Conservation (phyloP, 345 rosid genomes). For the Brassica nigra region DNA sequence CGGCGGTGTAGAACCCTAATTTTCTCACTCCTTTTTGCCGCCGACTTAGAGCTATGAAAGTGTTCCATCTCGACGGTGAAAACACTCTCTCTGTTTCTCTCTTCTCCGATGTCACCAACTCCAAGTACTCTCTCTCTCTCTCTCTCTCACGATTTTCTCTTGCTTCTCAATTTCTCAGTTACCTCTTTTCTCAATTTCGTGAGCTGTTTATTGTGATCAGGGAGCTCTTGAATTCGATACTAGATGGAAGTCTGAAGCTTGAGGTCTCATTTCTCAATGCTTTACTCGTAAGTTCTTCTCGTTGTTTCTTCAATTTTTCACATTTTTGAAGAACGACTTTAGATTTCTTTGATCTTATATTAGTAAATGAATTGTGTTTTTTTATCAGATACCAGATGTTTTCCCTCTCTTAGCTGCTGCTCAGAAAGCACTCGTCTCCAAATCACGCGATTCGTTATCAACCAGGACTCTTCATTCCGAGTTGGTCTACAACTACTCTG, state of each 20-base stretch:
- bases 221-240: slow-evolving; percentile 70
- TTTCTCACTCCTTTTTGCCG: slow-evolving; percentile 12
- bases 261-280: slow-evolving; percentile 88
- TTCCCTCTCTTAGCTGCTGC: slow-evolving; percentile 91
- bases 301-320: not conserved
- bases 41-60: slow-evolving; percentile 52
- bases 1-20: slow-evolving; percentile 44
- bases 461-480: slow-evolving; percentile 92
- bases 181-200: not conserved
- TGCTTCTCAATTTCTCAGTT: not conserved
- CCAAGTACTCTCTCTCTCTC: slow-evolving; percentile 52
- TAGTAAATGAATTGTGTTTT: not conserved
- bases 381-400: slow-evolving; percentile 71
- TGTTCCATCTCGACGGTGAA: slow-evolving; percentile 47
- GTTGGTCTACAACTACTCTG: slow-evolving; percentile 86
- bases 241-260: slow-evolving; percentile 76
- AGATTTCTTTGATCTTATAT: not conserved
- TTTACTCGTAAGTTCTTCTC: slow-evolving; percentile 58
- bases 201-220: slow-evolving; percentile 40
- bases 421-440: slow-evolving; percentile 70
- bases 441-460: slow-evolving; percentile 73
- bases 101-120: slow-evolving; percentile 72
- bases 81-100: slow-evolving; percentile 64
- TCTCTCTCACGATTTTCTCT: not conserved
- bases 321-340: not conserved